phyloP scores from a whole-genome alignment of 2,329 filamentous ascomycete genomes.

The Diaporthe longicolla region DNA sequence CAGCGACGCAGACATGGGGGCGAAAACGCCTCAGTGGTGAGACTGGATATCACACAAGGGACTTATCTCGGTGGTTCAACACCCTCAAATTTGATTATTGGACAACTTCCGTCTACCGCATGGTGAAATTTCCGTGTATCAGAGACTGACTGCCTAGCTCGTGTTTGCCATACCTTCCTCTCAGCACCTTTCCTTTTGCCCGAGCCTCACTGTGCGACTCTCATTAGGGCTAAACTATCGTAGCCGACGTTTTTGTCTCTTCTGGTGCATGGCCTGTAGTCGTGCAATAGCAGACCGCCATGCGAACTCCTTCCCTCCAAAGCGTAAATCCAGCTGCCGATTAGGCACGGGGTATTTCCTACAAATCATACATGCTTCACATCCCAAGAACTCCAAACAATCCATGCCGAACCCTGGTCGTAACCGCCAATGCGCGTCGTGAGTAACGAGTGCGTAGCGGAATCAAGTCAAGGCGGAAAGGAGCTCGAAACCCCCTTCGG shows the following conservation, averaged over 20 bases:
- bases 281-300: neutral
- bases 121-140: neutral
- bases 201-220: neutral
- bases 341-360: conserved; percentile 27
- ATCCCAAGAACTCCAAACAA: neutral
- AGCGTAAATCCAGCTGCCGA: neutral
- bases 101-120: neutral
- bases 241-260: neutral
- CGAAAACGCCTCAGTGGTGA: neutral
- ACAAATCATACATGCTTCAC: neutral
- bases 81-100: neutral
- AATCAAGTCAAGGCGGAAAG: neutral
- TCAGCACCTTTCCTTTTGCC: neutral
- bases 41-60: conserved; percentile 13
- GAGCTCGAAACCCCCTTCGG: too few relatives aligned
- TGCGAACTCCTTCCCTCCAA: too few relatives aligned
- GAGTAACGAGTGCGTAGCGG: neutral
- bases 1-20: neutral
- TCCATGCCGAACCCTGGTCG: neutral
- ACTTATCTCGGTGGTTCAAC: neutral
- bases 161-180: neutral
- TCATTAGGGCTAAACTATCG: neutral
- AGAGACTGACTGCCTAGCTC: neutral
- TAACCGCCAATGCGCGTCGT: neutral
- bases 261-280: neutral